phyloP scores from a whole-genome alignment of 176 grass and related monocot species.

The Canna indica region DNA sequence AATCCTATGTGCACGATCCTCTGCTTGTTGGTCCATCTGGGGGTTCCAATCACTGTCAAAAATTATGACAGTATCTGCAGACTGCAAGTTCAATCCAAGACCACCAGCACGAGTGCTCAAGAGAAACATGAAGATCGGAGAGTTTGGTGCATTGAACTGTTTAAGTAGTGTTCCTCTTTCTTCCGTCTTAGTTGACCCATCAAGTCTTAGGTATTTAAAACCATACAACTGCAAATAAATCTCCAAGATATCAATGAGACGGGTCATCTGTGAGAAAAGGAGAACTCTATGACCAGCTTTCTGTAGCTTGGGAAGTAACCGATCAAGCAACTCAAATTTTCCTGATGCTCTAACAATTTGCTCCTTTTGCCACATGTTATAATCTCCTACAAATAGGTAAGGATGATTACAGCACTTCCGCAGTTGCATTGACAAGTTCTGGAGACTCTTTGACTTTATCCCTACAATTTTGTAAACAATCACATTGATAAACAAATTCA shows the following conservation, averaged over 20 bases:
- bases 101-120: conserved; percentile 93
- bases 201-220: conserved; percentile 89
- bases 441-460: conserved; percentile 72
- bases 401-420: conserved; percentile 95
- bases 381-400: conserved; percentile 64
- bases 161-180: conserved; percentile 63
- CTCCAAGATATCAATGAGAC: conserved; percentile 78
- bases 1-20: conserved; percentile 89
- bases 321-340: conserved; percentile 92
- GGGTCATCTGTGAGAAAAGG: conserved; percentile 97
- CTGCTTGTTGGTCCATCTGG: conserved; percentile 98
- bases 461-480: conserved; percentile 17
- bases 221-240: conserved; percentile 70
- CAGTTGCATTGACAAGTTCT: conserved; percentile 94
- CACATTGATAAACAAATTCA: background rate
- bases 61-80: conserved; percentile 96
- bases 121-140: conserved; percentile 86
- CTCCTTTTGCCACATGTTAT: conserved; percentile 93
- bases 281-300: conserved; percentile 86
- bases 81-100: conserved; percentile 89
- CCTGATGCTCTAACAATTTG: conserved; percentile 95
- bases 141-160: conserved; percentile 81
- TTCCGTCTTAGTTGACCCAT: conserved; percentile 91
- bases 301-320: conserved; percentile 79
- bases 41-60: conserved; percentile 98